Conservation (phyloP, 2,329 filamentous ascomycete genomes). For the Chrysosporium keratinophilum region DNA sequence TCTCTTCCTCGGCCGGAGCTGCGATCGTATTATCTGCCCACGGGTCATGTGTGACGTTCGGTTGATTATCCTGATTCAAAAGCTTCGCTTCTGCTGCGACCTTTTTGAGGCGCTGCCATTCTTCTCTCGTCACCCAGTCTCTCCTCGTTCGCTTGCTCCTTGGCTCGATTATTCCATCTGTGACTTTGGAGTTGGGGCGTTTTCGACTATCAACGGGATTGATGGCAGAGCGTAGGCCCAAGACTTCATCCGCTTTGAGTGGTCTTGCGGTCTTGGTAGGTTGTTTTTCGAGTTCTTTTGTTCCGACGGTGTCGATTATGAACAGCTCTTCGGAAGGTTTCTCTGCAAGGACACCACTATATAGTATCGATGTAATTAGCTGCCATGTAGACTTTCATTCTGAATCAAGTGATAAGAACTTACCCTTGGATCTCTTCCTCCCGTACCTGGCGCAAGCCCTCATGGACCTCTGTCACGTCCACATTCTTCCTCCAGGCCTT, state of each 20-base stretch:
- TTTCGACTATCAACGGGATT: conserved; percentile 71
- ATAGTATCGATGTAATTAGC: conserved; percentile 15
- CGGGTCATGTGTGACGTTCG: conserved; percentile 53
- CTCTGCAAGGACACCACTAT: conserved; percentile 74
- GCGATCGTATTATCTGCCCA: conserved; percentile 51
- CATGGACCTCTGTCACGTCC: conserved; percentile 74
- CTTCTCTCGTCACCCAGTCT: conserved; percentile 73
- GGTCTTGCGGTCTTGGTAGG: conserved; percentile 61
- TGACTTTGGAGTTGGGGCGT: conserved; percentile 57
- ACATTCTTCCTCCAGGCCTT: conserved; percentile 99
- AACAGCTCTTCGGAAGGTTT: conserved; percentile 77
- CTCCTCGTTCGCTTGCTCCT: conserved; percentile 63
- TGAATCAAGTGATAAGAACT: conserved; percentile 14
- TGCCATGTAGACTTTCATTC: not conserved
- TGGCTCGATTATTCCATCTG: conserved; percentile 58
- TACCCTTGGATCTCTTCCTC: conserved; percentile 88
- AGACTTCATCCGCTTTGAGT: conserved; percentile 84
- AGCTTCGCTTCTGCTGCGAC: conserved; percentile 58
- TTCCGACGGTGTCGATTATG: conserved; percentile 65
- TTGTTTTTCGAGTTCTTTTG: conserved; percentile 54
- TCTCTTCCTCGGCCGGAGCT: conserved; percentile 38
- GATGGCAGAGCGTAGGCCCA: conserved; percentile 70
- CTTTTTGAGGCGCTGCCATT: conserved; percentile 64
- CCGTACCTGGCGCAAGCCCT: conserved; percentile 72
- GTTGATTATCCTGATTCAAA: conserved; percentile 47